Evolutionary conservation across 495 filamentous ascomycete genomes (phyloP), one percentile per base, ranked within the genome.

Genomic region (Aspergillus bertholletiae): DNA sequence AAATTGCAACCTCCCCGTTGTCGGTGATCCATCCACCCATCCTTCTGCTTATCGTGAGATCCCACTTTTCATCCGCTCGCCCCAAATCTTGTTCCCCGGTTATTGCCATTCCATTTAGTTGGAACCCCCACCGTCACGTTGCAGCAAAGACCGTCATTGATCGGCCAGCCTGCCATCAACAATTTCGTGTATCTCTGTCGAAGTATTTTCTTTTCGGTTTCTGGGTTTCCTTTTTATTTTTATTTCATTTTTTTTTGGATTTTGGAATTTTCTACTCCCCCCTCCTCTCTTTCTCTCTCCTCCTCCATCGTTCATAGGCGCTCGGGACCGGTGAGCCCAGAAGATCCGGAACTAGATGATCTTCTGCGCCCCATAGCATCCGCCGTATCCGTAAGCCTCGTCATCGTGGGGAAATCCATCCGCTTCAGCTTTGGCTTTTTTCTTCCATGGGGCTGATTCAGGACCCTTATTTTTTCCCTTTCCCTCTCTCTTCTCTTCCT

Each of bases 361-460:
- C 60, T 48, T 53, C 58, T 60, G 53, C 50, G 52, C 59, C 65
- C 58, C 67, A 61, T 62, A 66, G 46, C 27, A 55, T 67, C 67
- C 65, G 63, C 64, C 61, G 49, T 52, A 46, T 67, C 69, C 68
- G 67, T 63, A 60, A 59, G 53, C 54, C 56, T 63, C 49, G 64
- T 59, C 57, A 62, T 56, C 56, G 65, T 72, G 69, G 61, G 60
- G 61, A 60, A 60, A 35, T 52, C 51, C 46, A 43, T 55, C 45
- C 53, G 23, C 45, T 55, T 50, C 57, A 53, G 51, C 54, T 60
- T 50, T 52, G 40, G n/a, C n/a, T n/a, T 8, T 51, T 47, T 48
- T 53, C 45, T 26, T 53, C 52, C 46, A 64, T 64, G 61, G 58
- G 55, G 53, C 46, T 49, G 53, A 49, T 41, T 18, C 55, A 57